A percentile compares a stretch with the other conserved stretches of the same genome.
Evolutionary conservation across 208 protist species (phyloP).

Genomic region (Acanthamoeba divionensis): DNA sequence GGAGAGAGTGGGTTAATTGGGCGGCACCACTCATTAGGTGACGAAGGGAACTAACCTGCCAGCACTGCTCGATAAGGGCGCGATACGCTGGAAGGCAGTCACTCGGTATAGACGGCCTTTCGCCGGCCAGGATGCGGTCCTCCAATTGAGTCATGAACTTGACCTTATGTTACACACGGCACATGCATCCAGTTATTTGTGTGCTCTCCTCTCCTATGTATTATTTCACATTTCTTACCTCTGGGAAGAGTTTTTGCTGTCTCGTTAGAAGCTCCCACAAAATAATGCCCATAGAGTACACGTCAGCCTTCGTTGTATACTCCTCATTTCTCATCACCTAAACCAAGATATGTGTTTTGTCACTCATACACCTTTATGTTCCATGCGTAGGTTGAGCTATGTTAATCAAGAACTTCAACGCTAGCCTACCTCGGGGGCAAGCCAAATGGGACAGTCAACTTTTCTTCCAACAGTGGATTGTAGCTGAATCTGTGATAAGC

Average conservation of each 20-base stretch:
- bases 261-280: neutral
- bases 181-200: too few species aligned
- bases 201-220: neutral
- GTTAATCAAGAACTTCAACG: too few species aligned
- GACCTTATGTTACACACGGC: neutral
- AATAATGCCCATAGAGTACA: conserved; percentile 42
- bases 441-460: too few species aligned
- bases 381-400: too few species aligned
- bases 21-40: neutral
- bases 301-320: conserved; percentile 48
- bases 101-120: neutral
- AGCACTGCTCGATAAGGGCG: neutral
- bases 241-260: neutral
- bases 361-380: too few species aligned
- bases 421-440: neutral
- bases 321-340: neutral
- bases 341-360: too few species aligned
- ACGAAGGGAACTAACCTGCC: neutral
- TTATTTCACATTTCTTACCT: neutral
- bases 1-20: neutral
- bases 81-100: neutral
- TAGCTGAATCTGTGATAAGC: neutral
- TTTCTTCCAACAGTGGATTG: neutral
- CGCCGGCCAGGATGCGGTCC: conserved; percentile 22
- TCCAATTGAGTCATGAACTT: neutral